Evolutionary conservation across 2,329 filamentous ascomycete species (phyloP), one percentile per base, ranked within the genome.

Genomic region (Cordyceps tenuipes): DNA sequence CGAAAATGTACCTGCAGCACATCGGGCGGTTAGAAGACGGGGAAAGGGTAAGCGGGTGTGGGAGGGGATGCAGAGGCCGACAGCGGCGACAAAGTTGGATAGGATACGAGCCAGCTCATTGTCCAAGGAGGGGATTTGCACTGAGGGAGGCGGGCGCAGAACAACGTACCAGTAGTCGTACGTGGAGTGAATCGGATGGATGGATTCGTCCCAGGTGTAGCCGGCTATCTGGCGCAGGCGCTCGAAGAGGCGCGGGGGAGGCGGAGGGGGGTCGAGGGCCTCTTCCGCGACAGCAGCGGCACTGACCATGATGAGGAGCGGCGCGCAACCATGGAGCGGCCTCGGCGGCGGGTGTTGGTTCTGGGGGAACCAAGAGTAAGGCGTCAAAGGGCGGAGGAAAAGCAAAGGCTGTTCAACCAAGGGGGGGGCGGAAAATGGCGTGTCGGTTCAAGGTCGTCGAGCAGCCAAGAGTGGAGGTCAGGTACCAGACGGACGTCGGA

Each of bases 111-210:
- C 9, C 34, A 26, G 21, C 10, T 47, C 44, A 10, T 23, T n/a
- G 44, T 47, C 19, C 5, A 47, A 10, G 12, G 21, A 44, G 52
- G 39, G 23, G 39, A 26, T 15, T 12, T n/a, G 29, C 53, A 46
- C 52, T n/a, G 34, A 59, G 21, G 26, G 29, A n/a, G 44, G 8
- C 3, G 21, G 44, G 8, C 6, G 21, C 12, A 21, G 47, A 19
- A 51, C 19, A 31, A 68, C 74, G 67, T 76, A 85, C 91, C 92
- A 97, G 76, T 92, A 91, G 72, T 95, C 91, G 74, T 96, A 97
- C 67, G 86, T 90, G 55, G 82, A 82, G 69, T 86, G 84, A 60
- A 81, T 76, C 12, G 83, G 82, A 29, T 73, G 72, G 61, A 69
- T 71, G 15, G 82, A 79, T 65, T 89, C 87, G 72, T 91, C 87